Percentiles rank a stretch among this genome's conserved stretches.
Conservation (phyloP, 305 asterid genomes). For the Coffea humblotiana region DNA sequence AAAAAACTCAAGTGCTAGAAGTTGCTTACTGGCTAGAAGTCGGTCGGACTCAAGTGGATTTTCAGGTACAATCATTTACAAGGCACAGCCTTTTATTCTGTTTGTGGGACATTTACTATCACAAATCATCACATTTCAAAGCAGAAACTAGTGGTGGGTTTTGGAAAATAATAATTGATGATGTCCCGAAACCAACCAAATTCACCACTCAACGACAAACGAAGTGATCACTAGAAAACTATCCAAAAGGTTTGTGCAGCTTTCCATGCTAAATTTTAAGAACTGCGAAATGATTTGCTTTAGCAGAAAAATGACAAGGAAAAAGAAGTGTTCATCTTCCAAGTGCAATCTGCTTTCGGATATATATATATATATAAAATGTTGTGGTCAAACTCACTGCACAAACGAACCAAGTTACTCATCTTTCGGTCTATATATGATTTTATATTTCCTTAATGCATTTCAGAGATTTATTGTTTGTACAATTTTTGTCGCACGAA, state of each 20-base stretch:
- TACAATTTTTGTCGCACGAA: background rate
- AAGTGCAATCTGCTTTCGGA: background rate
- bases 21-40: too few relatives aligned
- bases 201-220: background rate
- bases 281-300: background rate
- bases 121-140: too few relatives aligned
- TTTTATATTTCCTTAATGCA: background rate
- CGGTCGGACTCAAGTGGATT: too few relatives aligned
- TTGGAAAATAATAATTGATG: too few relatives aligned
- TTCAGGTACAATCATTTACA: too few relatives aligned
- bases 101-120: too few relatives aligned
- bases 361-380: background rate
- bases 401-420: background rate
- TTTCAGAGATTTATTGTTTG: background rate
- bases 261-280: background rate
- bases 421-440: slow-evolving; percentile 16
- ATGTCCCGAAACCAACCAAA: background rate
- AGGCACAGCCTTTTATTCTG: too few relatives aligned
- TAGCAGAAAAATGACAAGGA: background rate
- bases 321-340: background rate
- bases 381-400: slow-evolving; percentile 12
- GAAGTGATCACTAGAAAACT: background rate
- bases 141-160: too few relatives aligned
- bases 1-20: too few relatives aligned
- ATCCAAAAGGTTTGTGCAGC: too few relatives aligned